Evolutionary conservation across 2,329 filamentous ascomycete species (phyloP).

Genomic region (Diaporthe velutina): DNA sequence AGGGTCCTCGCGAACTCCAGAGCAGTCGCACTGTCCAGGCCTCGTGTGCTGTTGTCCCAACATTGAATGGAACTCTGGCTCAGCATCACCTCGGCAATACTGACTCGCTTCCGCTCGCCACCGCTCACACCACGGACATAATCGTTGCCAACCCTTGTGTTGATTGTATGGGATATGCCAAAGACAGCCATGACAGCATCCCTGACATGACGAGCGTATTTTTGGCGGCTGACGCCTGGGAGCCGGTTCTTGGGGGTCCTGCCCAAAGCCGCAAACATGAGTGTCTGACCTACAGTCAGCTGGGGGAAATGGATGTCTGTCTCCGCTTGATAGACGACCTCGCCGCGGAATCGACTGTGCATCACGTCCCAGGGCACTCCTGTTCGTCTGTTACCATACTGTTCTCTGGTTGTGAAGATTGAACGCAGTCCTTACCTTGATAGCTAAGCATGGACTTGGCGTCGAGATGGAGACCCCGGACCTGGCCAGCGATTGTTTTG

Average conservation of each 20-base stretch:
- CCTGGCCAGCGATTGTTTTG: constrained; percentile 34
- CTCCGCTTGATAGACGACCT: constrained; percentile 89
- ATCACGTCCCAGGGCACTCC: constrained; percentile 79
- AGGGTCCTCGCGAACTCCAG: constrained; percentile 81
- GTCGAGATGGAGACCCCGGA: constrained; percentile 29
- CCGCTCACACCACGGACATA: constrained; percentile 81
- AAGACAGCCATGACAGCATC: constrained; percentile 83
- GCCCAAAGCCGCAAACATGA: constrained; percentile 81
- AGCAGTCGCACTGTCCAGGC: constrained; percentile 81
- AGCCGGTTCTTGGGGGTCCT: constrained; percentile 74
- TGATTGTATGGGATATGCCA: constrained; percentile 79
- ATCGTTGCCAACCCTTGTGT: constrained; percentile 81
- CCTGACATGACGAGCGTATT: constrained; percentile 73
- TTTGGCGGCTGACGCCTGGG: constrained; percentile 64
- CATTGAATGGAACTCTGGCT: constrained; percentile 72
- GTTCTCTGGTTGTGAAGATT: background rate
- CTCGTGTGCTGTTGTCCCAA: constrained; percentile 81
- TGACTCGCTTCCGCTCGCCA: constrained; percentile 78
- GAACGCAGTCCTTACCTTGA: constrained; percentile 31
- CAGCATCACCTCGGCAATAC: constrained; percentile 71
- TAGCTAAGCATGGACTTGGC: constrained; percentile 28
- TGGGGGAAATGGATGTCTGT: constrained; percentile 86
- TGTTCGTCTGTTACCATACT: constrained; percentile 41
- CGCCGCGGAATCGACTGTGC: constrained; percentile 82
- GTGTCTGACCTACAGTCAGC: constrained; percentile 82